A percentile compares a stretch with the other conserved stretches of the same genome.
Evolutionary conservation across 129 eudicot species (phyloP).

Genomic region (Rutidosis leptorrhynchoides): DNA sequence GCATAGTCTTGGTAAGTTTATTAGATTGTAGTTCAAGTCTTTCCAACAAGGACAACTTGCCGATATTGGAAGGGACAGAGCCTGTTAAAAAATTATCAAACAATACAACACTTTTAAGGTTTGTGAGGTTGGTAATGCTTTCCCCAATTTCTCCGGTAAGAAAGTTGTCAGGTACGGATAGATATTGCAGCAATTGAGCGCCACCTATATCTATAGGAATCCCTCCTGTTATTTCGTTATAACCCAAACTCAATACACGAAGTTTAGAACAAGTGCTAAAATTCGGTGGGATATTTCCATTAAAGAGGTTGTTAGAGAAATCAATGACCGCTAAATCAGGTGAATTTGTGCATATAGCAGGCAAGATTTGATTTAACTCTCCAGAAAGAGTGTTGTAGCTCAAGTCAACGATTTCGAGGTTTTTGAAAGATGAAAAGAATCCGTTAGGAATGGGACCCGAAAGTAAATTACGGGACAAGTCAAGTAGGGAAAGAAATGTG

Average conservation of each 20-base stretch:
- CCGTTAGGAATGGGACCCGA: conserved; percentile 33
- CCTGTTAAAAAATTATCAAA: neutral
- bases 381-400: conserved; percentile 36
- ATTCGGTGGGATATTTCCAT: conserved; percentile 25
- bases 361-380: conserved; percentile 28
- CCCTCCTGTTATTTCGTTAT: conserved; percentile 31
- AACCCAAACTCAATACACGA: conserved; percentile 33
- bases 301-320: conserved; percentile 32
- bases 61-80: neutral
- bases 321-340: conserved; percentile 9
- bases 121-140: neutral
- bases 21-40: neutral
- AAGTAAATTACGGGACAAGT: conserved; percentile 43
- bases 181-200: conserved; percentile 11
- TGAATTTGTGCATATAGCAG: conserved; percentile 22
- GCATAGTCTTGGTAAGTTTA: conserved; percentile 23
- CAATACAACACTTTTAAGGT: neutral
- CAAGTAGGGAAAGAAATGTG: conserved; percentile 39
- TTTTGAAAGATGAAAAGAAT: conserved; percentile 25
- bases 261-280: conserved; percentile 27
- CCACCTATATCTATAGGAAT: neutral
- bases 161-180: conserved; percentile 31
- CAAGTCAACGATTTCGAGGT: conserved; percentile 35
- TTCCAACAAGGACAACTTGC: neutral
- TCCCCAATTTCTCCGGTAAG: conserved; percentile 1